Evolutionary conservation across 164 flowering plant species (phyloP).

Genomic region (Tetracentron sinense): DNA sequence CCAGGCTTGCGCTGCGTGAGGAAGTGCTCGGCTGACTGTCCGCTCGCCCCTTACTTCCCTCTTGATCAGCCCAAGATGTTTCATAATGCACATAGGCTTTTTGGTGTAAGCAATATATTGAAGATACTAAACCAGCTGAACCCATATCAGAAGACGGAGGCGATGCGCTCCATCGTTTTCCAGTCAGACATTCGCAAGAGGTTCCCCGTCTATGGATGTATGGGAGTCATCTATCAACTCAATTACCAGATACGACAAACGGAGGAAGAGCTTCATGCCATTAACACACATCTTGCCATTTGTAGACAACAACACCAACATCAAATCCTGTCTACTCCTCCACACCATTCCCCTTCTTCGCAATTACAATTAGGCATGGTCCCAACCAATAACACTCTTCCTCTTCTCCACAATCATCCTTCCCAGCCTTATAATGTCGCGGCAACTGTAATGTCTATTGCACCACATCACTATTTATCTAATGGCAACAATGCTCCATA

Average conservation of each 20-base stretch:
- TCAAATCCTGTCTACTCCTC: conserved; percentile 9
- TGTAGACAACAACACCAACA: conserved; percentile 41
- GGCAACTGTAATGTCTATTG: conserved; percentile 5
- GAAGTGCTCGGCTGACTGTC: too few species aligned
- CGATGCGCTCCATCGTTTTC: too few species aligned
- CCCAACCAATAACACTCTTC: conserved; percentile 9
- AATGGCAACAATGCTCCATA: conserved; percentile 13
- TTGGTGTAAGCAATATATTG: too few species aligned
- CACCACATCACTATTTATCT: conserved; percentile 17
- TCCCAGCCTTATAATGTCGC: conserved; percentile 4
- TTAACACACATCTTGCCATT: conserved; percentile 42
- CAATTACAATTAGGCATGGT: conserved; percentile 20
- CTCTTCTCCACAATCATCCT: conserved; percentile 16
- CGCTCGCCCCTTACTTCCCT: too few species aligned
- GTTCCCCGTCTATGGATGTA: too few species aligned
- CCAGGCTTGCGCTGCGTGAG: too few species aligned
- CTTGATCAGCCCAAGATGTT: too few species aligned
- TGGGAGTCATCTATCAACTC: too few species aligned
- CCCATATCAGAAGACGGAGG: too few species aligned
- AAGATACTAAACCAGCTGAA: too few species aligned
- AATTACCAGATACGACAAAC: conserved; percentile 13
- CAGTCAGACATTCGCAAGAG: too few species aligned
- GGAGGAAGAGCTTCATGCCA: conserved; percentile 46
- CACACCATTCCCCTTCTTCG: conserved; percentile 12
- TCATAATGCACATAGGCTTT: too few species aligned